Evolutionary conservation across 2,329 filamentous ascomycete genomes (phyloP).

Genomic region (Zasmidium cellare): DNA sequence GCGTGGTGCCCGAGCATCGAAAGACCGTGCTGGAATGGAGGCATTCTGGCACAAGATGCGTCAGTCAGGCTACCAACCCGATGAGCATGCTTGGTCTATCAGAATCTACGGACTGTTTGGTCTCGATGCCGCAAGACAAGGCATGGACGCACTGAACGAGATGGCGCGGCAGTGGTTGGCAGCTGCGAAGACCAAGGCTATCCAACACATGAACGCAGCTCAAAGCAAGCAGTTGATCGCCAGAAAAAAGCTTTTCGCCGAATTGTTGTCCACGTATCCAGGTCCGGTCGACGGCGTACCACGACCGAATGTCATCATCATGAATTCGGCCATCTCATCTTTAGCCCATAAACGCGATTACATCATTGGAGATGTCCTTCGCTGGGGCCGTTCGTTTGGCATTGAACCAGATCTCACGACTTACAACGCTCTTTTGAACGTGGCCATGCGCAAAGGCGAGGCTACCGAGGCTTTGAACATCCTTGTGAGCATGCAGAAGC

Average conservation of each 20-base stretch:
- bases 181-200: constrained; percentile 30
- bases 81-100: constrained; percentile 68
- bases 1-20: constrained; percentile 63
- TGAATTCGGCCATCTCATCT: constrained; percentile 71
- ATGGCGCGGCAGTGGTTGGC: constrained; percentile 63
- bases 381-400: constrained; percentile 40
- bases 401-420: constrained; percentile 36
- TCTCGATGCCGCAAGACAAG: constrained; percentile 44
- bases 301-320: constrained; percentile 61
- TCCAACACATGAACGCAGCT: not conserved
- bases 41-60: constrained; percentile 67
- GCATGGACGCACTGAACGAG: constrained; percentile 64
- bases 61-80: constrained; percentile 59
- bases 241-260: constrained; percentile 10
- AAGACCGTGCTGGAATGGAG: constrained; percentile 61
- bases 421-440: constrained; percentile 36
- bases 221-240: constrained; percentile 19
- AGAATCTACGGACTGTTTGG: constrained; percentile 67
- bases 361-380: constrained; percentile 57
- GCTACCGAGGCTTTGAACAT: constrained; percentile 37
- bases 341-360: constrained; percentile 55
- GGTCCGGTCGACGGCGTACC: constrained; percentile 45
- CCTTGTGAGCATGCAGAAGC: constrained; percentile 43
- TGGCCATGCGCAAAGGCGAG: constrained; percentile 30
- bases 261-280: constrained; percentile 22